Evolutionary conservation across 1,284 basidiomycete genomes (phyloP), one percentile per base, ranked within the genome.

Genomic region (Rhodotorula sp.): DNA sequence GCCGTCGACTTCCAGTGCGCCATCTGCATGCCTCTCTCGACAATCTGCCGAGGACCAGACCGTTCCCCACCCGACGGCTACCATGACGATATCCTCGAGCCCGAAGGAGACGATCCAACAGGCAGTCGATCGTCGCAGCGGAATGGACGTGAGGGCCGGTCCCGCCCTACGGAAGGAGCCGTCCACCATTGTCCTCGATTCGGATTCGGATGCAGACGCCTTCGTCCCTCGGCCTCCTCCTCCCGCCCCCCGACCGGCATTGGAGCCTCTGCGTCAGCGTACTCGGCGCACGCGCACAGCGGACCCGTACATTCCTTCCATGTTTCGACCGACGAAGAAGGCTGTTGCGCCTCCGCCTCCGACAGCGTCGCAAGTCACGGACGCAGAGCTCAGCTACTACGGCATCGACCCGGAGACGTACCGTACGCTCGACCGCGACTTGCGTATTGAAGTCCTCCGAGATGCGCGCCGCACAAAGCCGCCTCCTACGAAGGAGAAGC

Each of bases 401-500:
- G 71, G 64, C 10, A 69, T 76, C 66, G 73, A 74, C 54, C 53
- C 64, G 6, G 71, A 68, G 9, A 13, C 60, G 8, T 76, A 59
- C 29, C 67, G 46, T 10, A 55, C 52, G 13, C 29, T 72, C 24
- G 55, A 54, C 10, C 46, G 44, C 27, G 53, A 59, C 19, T 19
- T 56, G 2, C 67, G 66, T 30, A n/a, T 24, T 39, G 71, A 74
- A 22, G 39, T 49, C 1, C 58, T 71, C n/a, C 64, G 59, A 1
- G 30, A 69, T 5, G 64, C 64, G 6, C 59, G 56, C n/a, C 57
- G 64, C 22, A 27, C 17, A 10, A 64, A 51, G 53, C 64, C 61
- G 2, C 34, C 51, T 9, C 60, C 51, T 5, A 19, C n/a, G 6
- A 24, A n/a, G n/a, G 15, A 15, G 15, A 56, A 56, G 36, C 11